phyloP scores from a whole-genome alignment of 768 basidiomycete species.

The Psilocybe azurescens region DNA sequence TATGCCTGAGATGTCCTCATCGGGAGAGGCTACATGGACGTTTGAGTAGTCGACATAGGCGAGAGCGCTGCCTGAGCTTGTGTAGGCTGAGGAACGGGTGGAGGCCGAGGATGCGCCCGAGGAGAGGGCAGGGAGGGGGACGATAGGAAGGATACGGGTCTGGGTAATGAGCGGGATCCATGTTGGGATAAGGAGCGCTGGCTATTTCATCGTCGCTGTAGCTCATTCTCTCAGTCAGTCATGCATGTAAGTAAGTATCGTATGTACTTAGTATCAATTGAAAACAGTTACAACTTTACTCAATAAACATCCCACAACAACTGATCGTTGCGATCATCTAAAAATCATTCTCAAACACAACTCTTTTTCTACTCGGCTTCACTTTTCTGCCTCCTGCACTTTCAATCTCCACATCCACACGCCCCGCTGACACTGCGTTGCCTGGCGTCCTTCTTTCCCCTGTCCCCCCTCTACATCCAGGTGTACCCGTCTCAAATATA shows the following conservation, averaged over 20 bases:
- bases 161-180: conserved; percentile 73
- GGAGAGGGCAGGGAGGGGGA: conserved; percentile 61
- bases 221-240: conserved; percentile 14
- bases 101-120: conserved; percentile 70
- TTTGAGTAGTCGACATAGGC: conserved; percentile 66
- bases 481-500: conserved; percentile 90
- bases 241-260: neutral
- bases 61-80: conserved; percentile 68
- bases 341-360: conserved; percentile 23
- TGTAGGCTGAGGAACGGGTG: conserved; percentile 79
- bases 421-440: conserved; percentile 41
- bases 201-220: conserved; percentile 11
- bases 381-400: conserved; percentile 5
- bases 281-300: neutral
- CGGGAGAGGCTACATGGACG: conserved; percentile 68
- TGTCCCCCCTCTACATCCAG: conserved; percentile 86
- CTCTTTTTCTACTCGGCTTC: conserved; percentile 15
- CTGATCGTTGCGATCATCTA: conserved; percentile 22
- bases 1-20: conserved; percentile 67
- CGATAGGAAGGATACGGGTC: conserved; percentile 78
- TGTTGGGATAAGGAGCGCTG: conserved; percentile 21
- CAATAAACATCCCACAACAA: conserved; percentile 23
- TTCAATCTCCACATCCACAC: conserved; percentile 40
- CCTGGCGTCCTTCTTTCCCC: conserved; percentile 62
- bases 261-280: neutral